phyloP scores from a whole-genome alignment of 108 stramenopile species.

The Seminavis robusta region DNA sequence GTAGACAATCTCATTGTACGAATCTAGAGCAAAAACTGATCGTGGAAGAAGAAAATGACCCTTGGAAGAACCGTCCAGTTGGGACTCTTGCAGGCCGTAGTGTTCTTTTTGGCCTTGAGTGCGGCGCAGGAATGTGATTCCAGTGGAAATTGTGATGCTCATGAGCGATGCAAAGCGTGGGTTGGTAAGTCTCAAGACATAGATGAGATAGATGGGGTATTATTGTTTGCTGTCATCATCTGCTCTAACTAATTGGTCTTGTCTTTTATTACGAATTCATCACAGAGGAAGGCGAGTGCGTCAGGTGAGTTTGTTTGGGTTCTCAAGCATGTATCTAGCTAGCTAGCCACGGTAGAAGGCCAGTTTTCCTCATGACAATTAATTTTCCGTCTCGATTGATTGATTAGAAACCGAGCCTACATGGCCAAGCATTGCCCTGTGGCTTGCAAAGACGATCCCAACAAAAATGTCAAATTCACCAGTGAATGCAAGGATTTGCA shows the following conservation, averaged over 20 bases:
- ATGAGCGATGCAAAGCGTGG: conserved; percentile 37
- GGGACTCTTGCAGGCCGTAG: no score
- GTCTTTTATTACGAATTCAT: background rate
- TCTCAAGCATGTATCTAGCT: background rate
- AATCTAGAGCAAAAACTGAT: no score
- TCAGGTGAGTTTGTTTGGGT: background rate
- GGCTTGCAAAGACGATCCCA: conserved; percentile 11
- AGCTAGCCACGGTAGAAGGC: background rate
- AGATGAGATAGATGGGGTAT: background rate
- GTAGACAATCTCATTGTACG: no score
- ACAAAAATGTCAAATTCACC: background rate
- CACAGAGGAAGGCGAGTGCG: conserved; percentile 48
- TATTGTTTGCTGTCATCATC: background rate
- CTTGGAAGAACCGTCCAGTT: no score
- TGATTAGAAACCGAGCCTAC: conserved; percentile 10
- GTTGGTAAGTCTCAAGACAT: background rate
- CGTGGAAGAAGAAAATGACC: no score
- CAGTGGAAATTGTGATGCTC: conserved; percentile 40
- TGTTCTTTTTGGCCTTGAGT: no score
- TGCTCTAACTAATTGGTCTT: background rate
- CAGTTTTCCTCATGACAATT: background rate
- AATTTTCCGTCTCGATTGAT: background rate
- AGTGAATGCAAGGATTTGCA: conserved; percentile 39
- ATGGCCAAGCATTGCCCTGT: conserved; percentile 33
- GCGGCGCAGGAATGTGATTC: conserved; percentile 41